A percentile compares a stretch with the other conserved stretches of the same genome.
phyloP scores from a whole-genome alignment of 306 rosid genomes.

The Oemleria cerasiformis region DNA sequence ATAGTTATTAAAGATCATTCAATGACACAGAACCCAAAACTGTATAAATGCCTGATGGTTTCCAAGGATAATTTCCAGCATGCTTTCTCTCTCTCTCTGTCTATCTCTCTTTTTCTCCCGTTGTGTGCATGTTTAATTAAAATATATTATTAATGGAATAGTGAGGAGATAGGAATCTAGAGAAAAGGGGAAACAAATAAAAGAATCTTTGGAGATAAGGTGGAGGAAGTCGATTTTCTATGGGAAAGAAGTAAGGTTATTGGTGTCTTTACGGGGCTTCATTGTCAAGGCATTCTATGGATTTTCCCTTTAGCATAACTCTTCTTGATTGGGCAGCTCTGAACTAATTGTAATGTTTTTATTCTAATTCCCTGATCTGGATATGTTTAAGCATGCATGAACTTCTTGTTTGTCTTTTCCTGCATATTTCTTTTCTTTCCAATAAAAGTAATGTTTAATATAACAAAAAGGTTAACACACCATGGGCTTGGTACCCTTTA shows the following conservation, averaged over 20 bases:
- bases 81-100: neutral
- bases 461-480: constrained; percentile 42
- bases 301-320: neutral
- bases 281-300: neutral
- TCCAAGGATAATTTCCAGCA: neutral
- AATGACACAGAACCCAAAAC: neutral
- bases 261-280: neutral
- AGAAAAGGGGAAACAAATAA: neutral
- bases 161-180: neutral
- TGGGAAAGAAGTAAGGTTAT: neutral
- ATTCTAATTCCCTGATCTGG: neutral
- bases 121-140: neutral
- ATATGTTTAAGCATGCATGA: neutral
- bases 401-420: neutral
- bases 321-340: neutral
- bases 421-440: neutral
- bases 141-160: neutral
- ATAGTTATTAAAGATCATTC: neutral
- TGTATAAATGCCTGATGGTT: neutral
- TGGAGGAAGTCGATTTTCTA: neutral
- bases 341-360: neutral
- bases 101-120: too few species aligned
- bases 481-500: constrained; percentile 65
- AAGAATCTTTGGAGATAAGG: neutral
- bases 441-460: neutral